Base-by-base conservation (phyloP, 768 basidiomycete genomes). In the Trametes cingulata region DNA sequence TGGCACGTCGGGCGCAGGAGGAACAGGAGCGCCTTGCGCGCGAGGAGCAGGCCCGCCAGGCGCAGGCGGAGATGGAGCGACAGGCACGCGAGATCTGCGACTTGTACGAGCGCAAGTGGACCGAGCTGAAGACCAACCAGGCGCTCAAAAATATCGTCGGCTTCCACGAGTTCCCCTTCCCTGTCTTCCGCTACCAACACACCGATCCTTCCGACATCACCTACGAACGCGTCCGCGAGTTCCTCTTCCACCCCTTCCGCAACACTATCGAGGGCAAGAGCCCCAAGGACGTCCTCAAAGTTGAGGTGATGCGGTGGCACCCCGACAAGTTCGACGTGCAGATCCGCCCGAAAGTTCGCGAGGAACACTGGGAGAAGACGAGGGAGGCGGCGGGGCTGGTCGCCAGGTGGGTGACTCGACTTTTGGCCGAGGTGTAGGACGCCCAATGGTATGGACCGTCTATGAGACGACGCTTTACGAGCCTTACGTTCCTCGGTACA, bases 261-360 rank as follows among this genome's bases (percentile, higher is more conserved):
- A 67, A 71, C 0, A 66, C 60, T 6, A 52, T 67, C 22, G 63
- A 72, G 36, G 70, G 67, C 3, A 79, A 76, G 64, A 68, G 70
- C 0, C 64, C 51, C 3, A 72, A 69, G 56, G 80, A 78, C 39
- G 64, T 69, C 19, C 58, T 82, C 62, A 78, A 74, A 62, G 61
- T 60, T 13, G 83, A 85, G 65, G 70, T 85, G 25, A 66, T 83
- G 49, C 75, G 77, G 24, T 86, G 80, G 77, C 83, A 86, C 62
- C 81, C 83, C 5, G 84, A 86, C 62, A 84, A 82, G 64, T 81
- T 84, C 62, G 68, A 78, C 57, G 54, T 24, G 19, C 20, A 46
- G 40, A 52, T 62, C 35, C 2, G n/a, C 17, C 60, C 53, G 15
- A 51, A 52, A 27, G 22, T 61, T 2, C 13, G 10, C 17, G 29